These are phyloP conservation scores for Farysia itapuensis DNA, from an alignment of 1,284 basidiomycete species.

Conservation along the genomic window DNA sequence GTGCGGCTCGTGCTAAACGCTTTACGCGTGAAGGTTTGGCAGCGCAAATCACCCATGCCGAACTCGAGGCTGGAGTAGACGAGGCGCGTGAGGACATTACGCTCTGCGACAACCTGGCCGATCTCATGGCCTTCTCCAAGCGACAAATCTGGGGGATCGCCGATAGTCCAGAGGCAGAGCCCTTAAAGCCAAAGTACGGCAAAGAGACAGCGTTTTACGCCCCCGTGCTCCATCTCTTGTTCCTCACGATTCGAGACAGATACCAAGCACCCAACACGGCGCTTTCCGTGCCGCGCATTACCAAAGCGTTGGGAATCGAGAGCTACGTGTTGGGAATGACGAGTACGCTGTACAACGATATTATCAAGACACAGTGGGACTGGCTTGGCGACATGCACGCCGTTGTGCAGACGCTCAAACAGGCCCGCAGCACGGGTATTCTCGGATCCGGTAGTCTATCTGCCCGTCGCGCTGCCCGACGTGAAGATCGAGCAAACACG, in stretches of 20 bases:
- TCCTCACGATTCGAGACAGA: constrained; percentile 44
- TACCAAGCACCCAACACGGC: constrained; percentile 42
- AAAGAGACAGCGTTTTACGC: constrained; percentile 46
- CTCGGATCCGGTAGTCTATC: constrained; percentile 1
- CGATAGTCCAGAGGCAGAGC: neutral
- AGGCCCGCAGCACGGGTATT: constrained; percentile 34
- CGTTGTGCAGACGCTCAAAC: constrained; percentile 9
- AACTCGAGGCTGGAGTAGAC: constrained; percentile 37
- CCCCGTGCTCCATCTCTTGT: constrained; percentile 47
- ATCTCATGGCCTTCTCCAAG: constrained; percentile 29
- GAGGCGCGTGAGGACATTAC: constrained; percentile 29
- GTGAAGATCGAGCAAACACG: neutral
- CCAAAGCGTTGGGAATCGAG: constrained; percentile 37
- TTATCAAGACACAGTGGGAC: constrained; percentile 48
- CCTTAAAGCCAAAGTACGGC: constrained; percentile 24
- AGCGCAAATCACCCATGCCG: constrained; percentile 11
- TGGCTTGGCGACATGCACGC: constrained; percentile 38
- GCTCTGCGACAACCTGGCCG: constrained; percentile 30
- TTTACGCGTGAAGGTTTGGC: constrained; percentile 28
- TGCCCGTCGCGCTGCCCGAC: neutral
- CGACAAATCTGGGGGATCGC: constrained; percentile 33
- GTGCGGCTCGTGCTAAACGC: constrained; percentile 7
- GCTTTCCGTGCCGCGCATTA: constrained; percentile 26
- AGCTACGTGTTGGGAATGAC: constrained; percentile 53
- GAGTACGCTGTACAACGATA: constrained; percentile 44